phyloP scores from a whole-genome alignment of 805 yeast genomes.

The Sugiyamaella americana region DNA sequence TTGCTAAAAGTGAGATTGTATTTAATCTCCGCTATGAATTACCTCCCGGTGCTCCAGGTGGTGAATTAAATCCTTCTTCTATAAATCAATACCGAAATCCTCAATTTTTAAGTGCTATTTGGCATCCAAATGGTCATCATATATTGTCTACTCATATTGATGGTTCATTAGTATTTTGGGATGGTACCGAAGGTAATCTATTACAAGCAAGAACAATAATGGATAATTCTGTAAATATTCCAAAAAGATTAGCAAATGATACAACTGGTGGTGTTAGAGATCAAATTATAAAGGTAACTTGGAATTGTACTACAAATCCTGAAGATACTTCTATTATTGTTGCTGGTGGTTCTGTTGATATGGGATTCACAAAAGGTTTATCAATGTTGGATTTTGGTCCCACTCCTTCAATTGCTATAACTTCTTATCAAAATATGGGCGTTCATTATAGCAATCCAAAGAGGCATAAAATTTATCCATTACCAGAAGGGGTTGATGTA shows the following conservation, averaged over 20 bases:
- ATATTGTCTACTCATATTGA: conserved; percentile 73
- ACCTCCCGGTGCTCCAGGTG: conserved; percentile 68
- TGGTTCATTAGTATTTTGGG: conserved; percentile 90
- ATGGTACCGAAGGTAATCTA: conserved; percentile 66
- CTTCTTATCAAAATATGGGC: conserved; percentile 80
- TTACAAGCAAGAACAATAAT: conserved; percentile 68
- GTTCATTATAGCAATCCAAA: conserved; percentile 60
- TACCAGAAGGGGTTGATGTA: conserved; percentile 39
- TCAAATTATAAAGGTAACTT: conserved; percentile 48
- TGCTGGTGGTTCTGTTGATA: conserved; percentile 56
- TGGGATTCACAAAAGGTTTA: conserved; percentile 39
- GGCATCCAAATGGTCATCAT: conserved; percentile 93
- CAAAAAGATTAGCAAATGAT: conserved; percentile 28
- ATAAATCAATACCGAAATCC: conserved; percentile 35
- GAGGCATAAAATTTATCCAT: conserved; percentile 50
- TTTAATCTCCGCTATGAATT: conserved; percentile 57
- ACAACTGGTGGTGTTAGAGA: conserved; percentile 15
- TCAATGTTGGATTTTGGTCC: conserved; percentile 68
- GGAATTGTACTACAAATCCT: conserved; percentile 79
- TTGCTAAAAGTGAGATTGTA: conserved; percentile 52
- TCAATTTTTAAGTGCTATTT: conserved; percentile 47
- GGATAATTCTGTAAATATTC: conserved; percentile 58
- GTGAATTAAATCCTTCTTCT: conserved; percentile 36
- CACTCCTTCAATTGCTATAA: conserved; percentile 66
- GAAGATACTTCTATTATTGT: conserved; percentile 71